Evolutionary conservation across 2,329 filamentous ascomycete species (phyloP), one percentile per base, ranked within the genome.

Genomic region (Ciborinia camelliae): DNA sequence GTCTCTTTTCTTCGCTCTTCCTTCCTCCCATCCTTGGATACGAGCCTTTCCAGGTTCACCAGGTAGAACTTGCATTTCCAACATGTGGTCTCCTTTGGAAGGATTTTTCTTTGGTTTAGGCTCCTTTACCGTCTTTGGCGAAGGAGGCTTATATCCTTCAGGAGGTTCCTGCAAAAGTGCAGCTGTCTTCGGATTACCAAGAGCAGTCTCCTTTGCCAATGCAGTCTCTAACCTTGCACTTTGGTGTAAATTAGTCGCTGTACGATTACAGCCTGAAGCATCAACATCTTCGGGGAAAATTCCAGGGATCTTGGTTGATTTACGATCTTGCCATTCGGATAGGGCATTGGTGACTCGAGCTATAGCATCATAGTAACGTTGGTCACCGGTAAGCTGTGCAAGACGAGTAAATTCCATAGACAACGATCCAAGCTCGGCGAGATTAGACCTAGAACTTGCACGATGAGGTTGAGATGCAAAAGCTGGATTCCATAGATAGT

Each of bases 341-440:
- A 97, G 82, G 9, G 88, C 88, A 73, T 96, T 82, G 23, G 91
- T 96, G 71, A 97, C 90, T 66, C 92, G 88, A 57, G 91, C 90
- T 67, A 97, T 82, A 20, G 92, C 92, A 77, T 97, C 93, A 74
- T 96, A 97, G 77, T 96, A 97, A 75, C 88, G 92, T 70, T 88
- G 78, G 66, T 94, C 81, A 65, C 86, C 86, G 0, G 93, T 97
- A 68, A 97, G 80, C 76, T 97, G 93, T 10, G 92, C 90, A 52
- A 97, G 82, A 20, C 92, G 86, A 0, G 92, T 97, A 75, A 97
- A 97, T 75, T 97, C 93, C 81, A 97, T 82, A 10, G 88, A 88
- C 68, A 97, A 79, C 14, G 90, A 91, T 2, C 90, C 93, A 45
- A 75, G 70, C 53, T 75, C 74, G 28, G 86, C 86, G 39, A 88